Conservation (phyloP, 305 asterid species). For the Fraxinus floribunda region DNA sequence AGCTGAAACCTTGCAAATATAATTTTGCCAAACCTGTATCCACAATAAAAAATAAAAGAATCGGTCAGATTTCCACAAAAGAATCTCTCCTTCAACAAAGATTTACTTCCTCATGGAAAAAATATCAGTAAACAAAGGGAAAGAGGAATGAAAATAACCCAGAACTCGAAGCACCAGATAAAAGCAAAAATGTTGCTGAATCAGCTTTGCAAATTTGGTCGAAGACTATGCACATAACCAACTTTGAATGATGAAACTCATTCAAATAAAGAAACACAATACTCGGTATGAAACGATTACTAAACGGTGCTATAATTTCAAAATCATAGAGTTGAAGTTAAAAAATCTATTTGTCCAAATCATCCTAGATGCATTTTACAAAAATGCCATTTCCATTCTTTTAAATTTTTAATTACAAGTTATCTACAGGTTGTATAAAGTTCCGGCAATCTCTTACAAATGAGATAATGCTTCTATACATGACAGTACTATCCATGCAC, state of each 20-base stretch:
- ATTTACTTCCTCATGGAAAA: background rate
- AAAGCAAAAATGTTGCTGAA: background rate
- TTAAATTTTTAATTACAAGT: background rate
- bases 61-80: background rate
- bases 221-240: background rate
- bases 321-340: background rate
- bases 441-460: background rate
- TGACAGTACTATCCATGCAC: background rate
- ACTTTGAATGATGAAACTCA: background rate
- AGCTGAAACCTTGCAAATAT: conserved; percentile 56
- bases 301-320: background rate
- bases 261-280: background rate
- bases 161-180: background rate
- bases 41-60: background rate
- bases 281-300: background rate
- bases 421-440: background rate
- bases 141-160: background rate
- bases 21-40: conserved; percentile 74
- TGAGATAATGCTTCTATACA: no score
- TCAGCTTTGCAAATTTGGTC: background rate
- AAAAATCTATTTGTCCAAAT: background rate
- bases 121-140: background rate
- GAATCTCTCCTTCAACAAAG: background rate
- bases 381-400: background rate
- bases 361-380: background rate